Evolutionary conservation across 2,329 filamentous ascomycete species (phyloP).

Genomic region (Curvularia eragrostidis): DNA sequence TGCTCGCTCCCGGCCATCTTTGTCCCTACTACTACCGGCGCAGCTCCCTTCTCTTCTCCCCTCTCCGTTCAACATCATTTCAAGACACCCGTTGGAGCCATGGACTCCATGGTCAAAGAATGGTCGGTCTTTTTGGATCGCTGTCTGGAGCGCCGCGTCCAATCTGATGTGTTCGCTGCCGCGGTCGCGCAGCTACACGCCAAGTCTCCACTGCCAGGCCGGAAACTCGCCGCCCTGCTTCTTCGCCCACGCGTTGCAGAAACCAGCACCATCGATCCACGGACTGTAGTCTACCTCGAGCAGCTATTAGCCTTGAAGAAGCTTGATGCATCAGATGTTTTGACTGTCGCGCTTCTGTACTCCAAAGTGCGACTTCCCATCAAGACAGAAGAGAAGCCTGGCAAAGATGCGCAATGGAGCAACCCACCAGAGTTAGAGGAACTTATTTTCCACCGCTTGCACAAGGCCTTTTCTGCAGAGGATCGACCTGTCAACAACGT

Average conservation of each 20-base stretch:
- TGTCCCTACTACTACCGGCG: constrained; percentile 10
- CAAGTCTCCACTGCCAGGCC: constrained; percentile 45
- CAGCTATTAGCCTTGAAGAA: constrained; percentile 41
- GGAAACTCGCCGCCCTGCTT: constrained; percentile 45
- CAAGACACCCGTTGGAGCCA: constrained; percentile 28
- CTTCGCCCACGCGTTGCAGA: constrained; percentile 41
- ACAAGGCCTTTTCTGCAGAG: constrained; percentile 44
- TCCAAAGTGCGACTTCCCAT: constrained; percentile 44
- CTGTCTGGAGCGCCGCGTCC: constrained; percentile 44
- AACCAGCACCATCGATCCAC: constrained; percentile 43
- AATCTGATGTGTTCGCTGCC: constrained; percentile 43
- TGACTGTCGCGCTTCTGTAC: constrained; percentile 41
- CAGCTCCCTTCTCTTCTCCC: constrained; percentile 9
- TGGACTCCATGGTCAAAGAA: constrained; percentile 45
- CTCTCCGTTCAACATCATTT: neutral
- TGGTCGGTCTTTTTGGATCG: constrained; percentile 46
- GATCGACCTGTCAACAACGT: constrained; percentile 41
- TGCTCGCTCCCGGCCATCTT: constrained; percentile 18
- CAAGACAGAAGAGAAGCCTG: constrained; percentile 25
- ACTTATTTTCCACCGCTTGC: constrained; percentile 46
- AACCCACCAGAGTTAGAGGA: constrained; percentile 50
- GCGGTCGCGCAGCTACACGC: constrained; percentile 42
- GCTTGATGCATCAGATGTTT: constrained; percentile 46
- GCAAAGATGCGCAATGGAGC: constrained; percentile 36
- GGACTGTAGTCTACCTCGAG: constrained; percentile 46